These are phyloP conservation scores for Spiraea crenata DNA, from an alignment of 331 rosid genomes.

Conservation along the genomic window DNA sequence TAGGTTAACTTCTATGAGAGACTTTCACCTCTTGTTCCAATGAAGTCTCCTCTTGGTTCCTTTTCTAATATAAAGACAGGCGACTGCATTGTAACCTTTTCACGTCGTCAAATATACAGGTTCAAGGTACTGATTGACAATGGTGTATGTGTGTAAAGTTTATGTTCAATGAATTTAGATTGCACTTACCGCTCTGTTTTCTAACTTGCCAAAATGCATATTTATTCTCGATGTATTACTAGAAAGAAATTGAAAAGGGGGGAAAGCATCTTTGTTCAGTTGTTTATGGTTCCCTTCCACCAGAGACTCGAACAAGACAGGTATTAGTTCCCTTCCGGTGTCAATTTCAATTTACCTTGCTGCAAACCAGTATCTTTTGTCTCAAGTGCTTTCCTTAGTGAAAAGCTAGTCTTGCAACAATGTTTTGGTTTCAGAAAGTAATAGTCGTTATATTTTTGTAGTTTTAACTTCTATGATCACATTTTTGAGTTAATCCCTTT, in stretches of 20 bases:
- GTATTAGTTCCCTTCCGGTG: constrained; percentile 42
- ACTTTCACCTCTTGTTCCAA: constrained; percentile 80
- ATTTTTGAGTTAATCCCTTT: constrained; percentile 39
- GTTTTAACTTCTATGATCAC: constrained; percentile 19
- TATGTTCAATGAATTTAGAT: neutral
- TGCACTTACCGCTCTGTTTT: neutral
- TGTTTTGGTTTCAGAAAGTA: constrained; percentile 7
- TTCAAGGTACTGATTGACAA: constrained; percentile 59
- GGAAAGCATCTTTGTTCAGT: constrained; percentile 89
- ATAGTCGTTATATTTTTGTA: constrained; percentile 6
- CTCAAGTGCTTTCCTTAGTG: constrained; percentile 4
- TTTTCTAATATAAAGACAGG: constrained; percentile 69
- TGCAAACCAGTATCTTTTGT: constrained; percentile 16
- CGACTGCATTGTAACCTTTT: constrained; percentile 86
- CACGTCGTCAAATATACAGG: constrained; percentile 59
- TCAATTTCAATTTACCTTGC: constrained; percentile 14
- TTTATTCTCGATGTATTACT: constrained; percentile 25
- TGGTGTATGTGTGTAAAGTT: neutral
- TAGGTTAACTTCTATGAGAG: constrained; percentile 80
- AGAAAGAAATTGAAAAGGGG: constrained; percentile 64
- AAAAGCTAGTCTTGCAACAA: neutral
- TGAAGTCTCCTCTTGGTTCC: constrained; percentile 70
- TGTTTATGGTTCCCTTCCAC: constrained; percentile 97
- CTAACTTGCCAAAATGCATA: constrained; percentile 28
- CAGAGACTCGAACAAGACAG: constrained; percentile 97